These are phyloP conservation scores for Ophiostoma sp. DNA, from an alignment of 2,329 filamentous ascomycete genomes.

Conservation along the genomic window DNA sequence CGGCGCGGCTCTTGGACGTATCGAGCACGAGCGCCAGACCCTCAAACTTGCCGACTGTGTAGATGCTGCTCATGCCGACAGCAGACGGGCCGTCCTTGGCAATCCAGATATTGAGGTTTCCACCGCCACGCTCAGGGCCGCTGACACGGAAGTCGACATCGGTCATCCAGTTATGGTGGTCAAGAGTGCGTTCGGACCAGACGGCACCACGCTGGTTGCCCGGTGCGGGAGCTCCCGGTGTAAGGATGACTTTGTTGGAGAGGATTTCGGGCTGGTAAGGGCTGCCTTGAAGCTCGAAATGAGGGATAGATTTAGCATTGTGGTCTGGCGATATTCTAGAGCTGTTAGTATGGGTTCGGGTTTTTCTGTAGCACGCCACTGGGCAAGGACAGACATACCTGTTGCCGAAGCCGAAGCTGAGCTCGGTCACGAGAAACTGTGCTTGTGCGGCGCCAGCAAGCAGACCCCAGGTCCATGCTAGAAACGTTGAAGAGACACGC, in stretches of 20 bases:
- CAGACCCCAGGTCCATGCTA: constrained; percentile 28
- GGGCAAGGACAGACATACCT: neutral
- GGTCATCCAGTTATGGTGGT: constrained; percentile 67
- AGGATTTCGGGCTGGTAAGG: constrained; percentile 58
- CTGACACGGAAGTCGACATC: constrained; percentile 84
- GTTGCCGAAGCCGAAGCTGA: constrained; percentile 65
- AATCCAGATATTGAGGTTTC: constrained; percentile 94
- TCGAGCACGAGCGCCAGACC: constrained; percentile 86
- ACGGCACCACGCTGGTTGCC: constrained; percentile 78
- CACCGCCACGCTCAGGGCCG: constrained; percentile 77
- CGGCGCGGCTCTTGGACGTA: constrained; percentile 63
- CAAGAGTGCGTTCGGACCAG: constrained; percentile 65
- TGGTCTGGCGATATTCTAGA: constrained; percentile 61
- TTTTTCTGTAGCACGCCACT: neutral
- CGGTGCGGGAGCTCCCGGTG: constrained; percentile 74
- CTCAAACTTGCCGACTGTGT: constrained; percentile 79
- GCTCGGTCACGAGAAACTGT: constrained; percentile 63
- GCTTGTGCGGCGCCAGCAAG: constrained; percentile 47
- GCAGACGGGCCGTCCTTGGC: constrained; percentile 60
- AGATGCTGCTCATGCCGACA: constrained; percentile 70
- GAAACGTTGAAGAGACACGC: constrained; percentile 23
- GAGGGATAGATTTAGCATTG: constrained; percentile 44
- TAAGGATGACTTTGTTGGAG: constrained; percentile 88
- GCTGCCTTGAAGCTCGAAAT: constrained; percentile 52
- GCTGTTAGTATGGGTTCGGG: neutral